phyloP scores from a whole-genome alignment of 176 grass and related monocot genomes.

The Themeda triandra region DNA sequence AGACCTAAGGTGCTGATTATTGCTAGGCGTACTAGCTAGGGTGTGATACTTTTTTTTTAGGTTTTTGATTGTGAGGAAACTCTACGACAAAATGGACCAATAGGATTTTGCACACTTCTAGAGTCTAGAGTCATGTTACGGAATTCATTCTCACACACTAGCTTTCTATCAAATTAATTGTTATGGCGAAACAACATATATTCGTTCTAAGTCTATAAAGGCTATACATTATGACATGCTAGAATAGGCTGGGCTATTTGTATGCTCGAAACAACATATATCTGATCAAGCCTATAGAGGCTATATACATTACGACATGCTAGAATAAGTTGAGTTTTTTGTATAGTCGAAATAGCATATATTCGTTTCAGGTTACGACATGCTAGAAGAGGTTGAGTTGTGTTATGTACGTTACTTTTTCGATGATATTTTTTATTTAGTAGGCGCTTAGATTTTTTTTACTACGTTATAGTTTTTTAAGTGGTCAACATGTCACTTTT shows the following conservation, averaged over 20 bases:
- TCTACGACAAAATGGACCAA: background rate
- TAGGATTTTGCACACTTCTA: background rate
- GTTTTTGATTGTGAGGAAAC: too few relatives aligned
- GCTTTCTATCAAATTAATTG: background rate
- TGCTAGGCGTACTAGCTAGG: background rate
- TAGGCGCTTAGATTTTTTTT: too few relatives aligned
- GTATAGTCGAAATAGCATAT: accelerated
- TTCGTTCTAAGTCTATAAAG: background rate
- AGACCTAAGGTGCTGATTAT: background rate
- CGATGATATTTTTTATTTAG: too few relatives aligned
- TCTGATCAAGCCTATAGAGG: too few relatives aligned
- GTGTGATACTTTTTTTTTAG: background rate
- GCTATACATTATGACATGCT: too few relatives aligned
- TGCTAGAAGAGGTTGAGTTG: background rate
- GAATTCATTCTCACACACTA: background rate
- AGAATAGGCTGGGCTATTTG: too few relatives aligned
- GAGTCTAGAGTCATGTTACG: background rate
- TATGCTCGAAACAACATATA: accelerated
- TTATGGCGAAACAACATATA: background rate
- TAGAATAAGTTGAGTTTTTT: too few relatives aligned
- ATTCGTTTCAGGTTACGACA: background rate
- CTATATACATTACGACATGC: background rate
- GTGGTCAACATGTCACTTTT: background rate
- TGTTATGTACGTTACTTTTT: too few relatives aligned
- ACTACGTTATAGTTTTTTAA: too few relatives aligned